phyloP scores from a whole-genome alignment of 164 flowering plant genomes.

The Liriodendron chinense region DNA sequence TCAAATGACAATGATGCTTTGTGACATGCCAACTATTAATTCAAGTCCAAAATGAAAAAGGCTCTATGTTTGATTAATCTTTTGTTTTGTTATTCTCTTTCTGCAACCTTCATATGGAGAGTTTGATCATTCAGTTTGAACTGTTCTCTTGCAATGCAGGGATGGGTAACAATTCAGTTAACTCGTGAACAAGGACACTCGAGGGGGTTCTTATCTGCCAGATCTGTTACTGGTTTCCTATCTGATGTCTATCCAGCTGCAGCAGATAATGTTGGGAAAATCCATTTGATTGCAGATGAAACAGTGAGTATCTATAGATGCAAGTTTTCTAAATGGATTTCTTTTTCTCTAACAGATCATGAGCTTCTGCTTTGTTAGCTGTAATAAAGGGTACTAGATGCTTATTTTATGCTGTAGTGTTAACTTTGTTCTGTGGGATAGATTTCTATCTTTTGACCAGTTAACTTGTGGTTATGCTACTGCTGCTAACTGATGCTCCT shows the following conservation, averaged over 20 bases:
- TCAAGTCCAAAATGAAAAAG: too few relatives aligned
- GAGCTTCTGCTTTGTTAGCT: too few relatives aligned
- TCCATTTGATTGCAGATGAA: slow-evolving; percentile 85
- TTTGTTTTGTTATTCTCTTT: not conserved
- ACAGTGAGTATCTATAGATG: slow-evolving; percentile 39
- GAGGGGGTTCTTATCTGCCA: slow-evolving; percentile 73
- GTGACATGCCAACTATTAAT: too few relatives aligned
- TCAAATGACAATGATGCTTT: too few relatives aligned
- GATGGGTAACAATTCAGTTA: slow-evolving; percentile 81
- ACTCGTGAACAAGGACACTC: slow-evolving; percentile 57
- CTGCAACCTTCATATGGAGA: not conserved
- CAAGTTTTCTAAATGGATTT: not conserved
- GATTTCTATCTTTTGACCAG: too few relatives aligned
- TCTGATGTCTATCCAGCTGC: slow-evolving; percentile 79
- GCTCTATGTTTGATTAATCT: too few relatives aligned
- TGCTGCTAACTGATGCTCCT: slow-evolving; percentile 21
- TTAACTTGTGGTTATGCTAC: too few relatives aligned
- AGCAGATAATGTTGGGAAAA: slow-evolving; percentile 96
- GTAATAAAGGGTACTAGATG: too few relatives aligned
- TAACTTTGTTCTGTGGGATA: too few relatives aligned
- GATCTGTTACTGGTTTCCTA: slow-evolving; percentile 87
- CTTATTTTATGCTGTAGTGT: too few relatives aligned
- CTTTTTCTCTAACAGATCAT: not conserved
- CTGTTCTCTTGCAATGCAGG: slow-evolving; percentile 44
- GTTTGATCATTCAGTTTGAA: slow-evolving; percentile 8